These are phyloP conservation scores for Tinospora cordifolia DNA, from an alignment of 164 flowering plant species.

Conservation along the genomic window DNA sequence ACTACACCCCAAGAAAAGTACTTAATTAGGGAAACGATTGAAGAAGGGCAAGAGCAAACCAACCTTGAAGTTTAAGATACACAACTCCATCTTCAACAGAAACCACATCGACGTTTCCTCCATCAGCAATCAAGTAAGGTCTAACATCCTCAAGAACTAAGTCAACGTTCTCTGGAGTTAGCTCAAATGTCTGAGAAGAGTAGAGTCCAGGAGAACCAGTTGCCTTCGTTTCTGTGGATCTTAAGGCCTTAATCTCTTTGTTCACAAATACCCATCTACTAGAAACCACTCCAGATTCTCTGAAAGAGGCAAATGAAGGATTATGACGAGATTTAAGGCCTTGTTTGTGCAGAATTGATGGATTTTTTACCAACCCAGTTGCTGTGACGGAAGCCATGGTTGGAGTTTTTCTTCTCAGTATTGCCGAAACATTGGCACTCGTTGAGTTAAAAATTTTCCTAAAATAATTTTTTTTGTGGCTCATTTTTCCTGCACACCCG, in stretches of 20 bases:
- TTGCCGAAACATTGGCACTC: neutral
- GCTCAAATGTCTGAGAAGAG: constrained; percentile 62
- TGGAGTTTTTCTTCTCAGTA: neutral
- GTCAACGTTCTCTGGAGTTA: constrained; percentile 67
- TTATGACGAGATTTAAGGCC: neutral
- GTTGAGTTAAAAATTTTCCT: neutral
- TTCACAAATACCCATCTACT: constrained; percentile 12
- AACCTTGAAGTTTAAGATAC: constrained; percentile 77
- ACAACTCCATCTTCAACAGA: constrained; percentile 84
- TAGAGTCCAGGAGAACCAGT: constrained; percentile 60
- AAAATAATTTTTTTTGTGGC: neutral
- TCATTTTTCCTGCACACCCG: neutral
- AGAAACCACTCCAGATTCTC: constrained; percentile 5
- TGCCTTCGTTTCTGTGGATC: constrained; percentile 16
- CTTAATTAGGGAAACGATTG: neutral
- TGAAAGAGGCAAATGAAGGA: constrained; percentile 6
- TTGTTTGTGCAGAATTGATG: neutral
- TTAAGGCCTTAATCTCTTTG: constrained; percentile 19
- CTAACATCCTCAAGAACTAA: constrained; percentile 83
- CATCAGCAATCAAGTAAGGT: constrained; percentile 88
- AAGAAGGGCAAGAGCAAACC: neutral
- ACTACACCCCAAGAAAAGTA: neutral
- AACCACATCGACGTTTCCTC: constrained; percentile 91
- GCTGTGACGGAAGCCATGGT: constrained; percentile 18
- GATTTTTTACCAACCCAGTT: constrained; percentile 12